Evolutionary conservation across 305 asterid species (phyloP).

Genomic region (Lippia alba): DNA sequence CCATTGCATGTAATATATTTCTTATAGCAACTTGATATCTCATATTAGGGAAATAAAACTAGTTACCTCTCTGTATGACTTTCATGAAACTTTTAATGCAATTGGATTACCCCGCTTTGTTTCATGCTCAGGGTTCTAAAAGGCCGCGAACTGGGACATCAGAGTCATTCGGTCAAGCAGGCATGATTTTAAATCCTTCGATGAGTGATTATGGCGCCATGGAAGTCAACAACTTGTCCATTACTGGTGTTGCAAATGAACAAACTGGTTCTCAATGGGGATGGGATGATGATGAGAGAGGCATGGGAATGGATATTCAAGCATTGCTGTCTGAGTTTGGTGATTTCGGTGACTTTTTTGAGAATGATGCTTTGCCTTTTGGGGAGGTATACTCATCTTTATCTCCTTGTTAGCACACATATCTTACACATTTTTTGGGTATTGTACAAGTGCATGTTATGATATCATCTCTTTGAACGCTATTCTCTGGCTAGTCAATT

Average conservation of each 20-base stretch:
- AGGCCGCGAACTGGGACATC: constrained; percentile 80
- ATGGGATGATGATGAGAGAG: constrained; percentile 96
- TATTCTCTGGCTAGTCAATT: constrained; percentile 22
- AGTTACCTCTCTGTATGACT: constrained; percentile 18
- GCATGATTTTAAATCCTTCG: constrained; percentile 78
- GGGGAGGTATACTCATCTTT: constrained; percentile 79
- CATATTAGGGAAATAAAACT: constrained; percentile 10
- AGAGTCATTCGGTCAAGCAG: constrained; percentile 81
- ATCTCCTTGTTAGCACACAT: constrained; percentile 6
- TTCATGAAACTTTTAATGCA: not conserved
- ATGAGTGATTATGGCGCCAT: constrained; percentile 73
- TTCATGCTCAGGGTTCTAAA: constrained; percentile 71
- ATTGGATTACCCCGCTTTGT: constrained; percentile 9
- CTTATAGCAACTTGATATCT: not conserved
- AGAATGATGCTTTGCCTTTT: constrained; percentile 80
- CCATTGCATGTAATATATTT: not conserved
- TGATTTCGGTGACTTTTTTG: constrained; percentile 97
- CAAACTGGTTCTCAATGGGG: constrained; percentile 74
- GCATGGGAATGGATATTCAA: constrained; percentile 85
- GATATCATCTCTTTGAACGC: not conserved
- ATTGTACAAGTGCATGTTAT: constrained; percentile 11
- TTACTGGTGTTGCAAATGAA: constrained; percentile 63
- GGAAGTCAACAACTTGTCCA: constrained; percentile 67
- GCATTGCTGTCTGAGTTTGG: constrained; percentile 95
- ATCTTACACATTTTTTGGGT: not conserved